Conservation (phyloP, 208 protist genomes). For the Polymyxa betae region DNA sequence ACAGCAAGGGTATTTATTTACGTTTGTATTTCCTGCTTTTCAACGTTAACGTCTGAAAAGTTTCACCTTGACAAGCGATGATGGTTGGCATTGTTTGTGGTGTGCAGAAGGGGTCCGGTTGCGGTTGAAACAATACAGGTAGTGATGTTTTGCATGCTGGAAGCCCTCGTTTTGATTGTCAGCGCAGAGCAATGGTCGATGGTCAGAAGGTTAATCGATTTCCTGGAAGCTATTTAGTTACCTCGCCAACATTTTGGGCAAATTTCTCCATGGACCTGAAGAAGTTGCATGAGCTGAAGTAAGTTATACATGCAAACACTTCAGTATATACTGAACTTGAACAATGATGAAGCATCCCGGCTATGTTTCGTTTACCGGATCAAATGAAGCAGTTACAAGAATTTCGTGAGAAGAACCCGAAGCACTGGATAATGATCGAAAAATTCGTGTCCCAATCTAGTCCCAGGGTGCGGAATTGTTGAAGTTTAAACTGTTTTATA, state of each 20-base stretch:
- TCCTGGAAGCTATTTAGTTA: neutral
- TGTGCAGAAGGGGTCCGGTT: neutral
- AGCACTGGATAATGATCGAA: neutral
- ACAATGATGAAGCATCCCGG: neutral
- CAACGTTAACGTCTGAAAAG: neutral
- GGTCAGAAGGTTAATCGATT: neutral
- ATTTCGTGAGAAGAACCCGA: neutral
- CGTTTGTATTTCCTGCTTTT: too few relatives aligned
- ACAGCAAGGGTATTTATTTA: neutral
- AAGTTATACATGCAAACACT: neutral
- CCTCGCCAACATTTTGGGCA: neutral
- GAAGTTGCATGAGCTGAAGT: neutral
- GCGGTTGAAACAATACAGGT: neutral
- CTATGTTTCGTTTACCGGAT: neutral
- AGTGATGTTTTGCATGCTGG: neutral
- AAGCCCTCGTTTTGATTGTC: neutral
- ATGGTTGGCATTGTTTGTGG: neutral
- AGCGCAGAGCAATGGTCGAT: neutral
- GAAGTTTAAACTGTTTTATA: too few relatives aligned
- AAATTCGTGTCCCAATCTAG: too few relatives aligned
- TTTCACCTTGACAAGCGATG: neutral
- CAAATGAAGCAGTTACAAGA: neutral
- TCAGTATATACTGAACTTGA: neutral
- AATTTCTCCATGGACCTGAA: neutral
- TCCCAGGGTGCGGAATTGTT: too few relatives aligned